A percentile compares a stretch with the other conserved stretches of the same genome.
phyloP scores from a whole-genome alignment of 352 stramenopile species.

The Phytopythium mirpurense region DNA sequence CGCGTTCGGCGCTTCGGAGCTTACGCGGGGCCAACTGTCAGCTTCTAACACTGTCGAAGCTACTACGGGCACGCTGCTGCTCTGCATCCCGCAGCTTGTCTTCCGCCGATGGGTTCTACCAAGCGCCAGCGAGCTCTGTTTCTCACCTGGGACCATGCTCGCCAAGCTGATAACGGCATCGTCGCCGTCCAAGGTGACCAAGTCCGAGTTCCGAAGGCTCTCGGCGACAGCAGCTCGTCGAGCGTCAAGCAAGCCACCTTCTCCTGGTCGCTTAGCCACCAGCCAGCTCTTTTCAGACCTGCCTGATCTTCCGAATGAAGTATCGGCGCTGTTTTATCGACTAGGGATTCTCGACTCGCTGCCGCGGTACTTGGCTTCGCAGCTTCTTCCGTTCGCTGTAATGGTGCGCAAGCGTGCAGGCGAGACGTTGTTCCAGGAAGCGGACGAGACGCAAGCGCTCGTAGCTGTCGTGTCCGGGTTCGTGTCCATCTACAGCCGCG shows the following conservation, averaged over 20 bases:
- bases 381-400: constrained; percentile 25
- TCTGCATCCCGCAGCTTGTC: constrained; percentile 23
- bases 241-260: neutral
- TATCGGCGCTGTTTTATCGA: constrained; percentile 30
- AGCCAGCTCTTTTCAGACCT: neutral
- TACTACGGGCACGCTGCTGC: constrained; percentile 28
- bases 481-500: constrained; percentile 54
- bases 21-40: constrained; percentile 9
- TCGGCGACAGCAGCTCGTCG: neutral
- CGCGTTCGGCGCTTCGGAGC: constrained; percentile 26
- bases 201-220: neutral
- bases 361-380: constrained; percentile 31
- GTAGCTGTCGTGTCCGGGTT: constrained; percentile 50
- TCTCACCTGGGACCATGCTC: constrained; percentile 35
- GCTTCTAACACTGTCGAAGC: constrained; percentile 14
- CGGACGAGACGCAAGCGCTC: constrained; percentile 23
- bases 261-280: too few relatives aligned
- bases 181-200: constrained; percentile 1
- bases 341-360: constrained; percentile 31
- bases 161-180: constrained; percentile 16
- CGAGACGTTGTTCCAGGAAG: constrained; percentile 53
- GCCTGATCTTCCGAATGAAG: constrained; percentile 14
- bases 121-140: constrained; percentile 23
- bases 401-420: constrained; percentile 36
- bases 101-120: constrained; percentile 46